Base-by-base conservation (phyloP, 257 asterid genomes). In the Oldenlandia corymbosa region DNA sequence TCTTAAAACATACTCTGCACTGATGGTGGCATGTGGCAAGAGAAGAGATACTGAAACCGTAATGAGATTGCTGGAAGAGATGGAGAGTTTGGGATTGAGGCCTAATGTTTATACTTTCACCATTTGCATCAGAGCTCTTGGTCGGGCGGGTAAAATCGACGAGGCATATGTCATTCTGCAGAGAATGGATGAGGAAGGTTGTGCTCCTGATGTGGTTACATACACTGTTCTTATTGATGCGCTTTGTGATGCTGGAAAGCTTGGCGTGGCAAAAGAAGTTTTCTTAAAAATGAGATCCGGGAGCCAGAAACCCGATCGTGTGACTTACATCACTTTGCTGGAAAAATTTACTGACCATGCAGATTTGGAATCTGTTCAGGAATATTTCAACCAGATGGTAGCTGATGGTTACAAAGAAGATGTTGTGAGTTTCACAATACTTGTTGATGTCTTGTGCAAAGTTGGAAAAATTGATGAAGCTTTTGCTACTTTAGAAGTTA, bases 211-310 rank as follows among this genome's bases (percentile, higher is more conserved):
- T 80, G 99, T 89, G 30, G 83, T 89, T 52, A 92, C 99, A 26
- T 89, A 85, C 67, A 92, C 99, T 0, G 99, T 92, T 58, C 91
- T 92, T 34, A 84, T 92, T 66, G 99, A 89, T 75, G 94, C 99
- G 37, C 94, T 92, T 58, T 92, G 96, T 69, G 83, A 82, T 79
- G 97, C 96, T 14, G 97, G 97, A 21, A 85, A 87, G 69, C 78
- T 87, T 67, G 90, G 74, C 42, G 55, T 68, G 41, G 99, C 99
- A 23, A 87, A 81, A 68, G 87, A 84, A 56, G 81, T 92, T 49
- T 89, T 92, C 62, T 49, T 10, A 78, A 84, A 85, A 83, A 85
- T 92, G 99, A 92, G 74, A 80, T 48, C 67, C 34, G 76, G 95
- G 68, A 76, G 78, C 71, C 96, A 89, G 26, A 89, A 81, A 68